phyloP scores from a whole-genome alignment of 2,329 filamentous ascomycete species.

The Amylocarpus encephaloides region DNA sequence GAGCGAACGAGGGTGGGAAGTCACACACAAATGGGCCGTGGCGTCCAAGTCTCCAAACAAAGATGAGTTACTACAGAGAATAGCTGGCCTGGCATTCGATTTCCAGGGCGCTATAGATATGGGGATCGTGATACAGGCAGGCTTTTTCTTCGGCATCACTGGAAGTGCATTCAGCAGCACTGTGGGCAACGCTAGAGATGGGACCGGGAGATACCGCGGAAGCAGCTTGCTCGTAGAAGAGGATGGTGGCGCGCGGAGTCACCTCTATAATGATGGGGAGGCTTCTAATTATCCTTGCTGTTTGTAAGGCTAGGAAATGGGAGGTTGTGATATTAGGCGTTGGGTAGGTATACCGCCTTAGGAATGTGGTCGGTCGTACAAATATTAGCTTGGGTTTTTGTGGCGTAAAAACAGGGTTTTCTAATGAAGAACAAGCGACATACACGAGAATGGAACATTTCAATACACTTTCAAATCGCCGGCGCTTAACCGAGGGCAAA shows the following conservation, averaged over 20 bases:
- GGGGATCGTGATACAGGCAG: conserved; percentile 30
- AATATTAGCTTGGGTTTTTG: too few relatives aligned
- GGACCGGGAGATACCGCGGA: conserved; percentile 33
- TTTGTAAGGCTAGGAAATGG: conserved; percentile 17
- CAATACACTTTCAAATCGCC: too few relatives aligned
- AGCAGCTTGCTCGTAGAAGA: conserved; percentile 27
- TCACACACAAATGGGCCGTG: conserved; percentile 33
- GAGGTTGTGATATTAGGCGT: too few relatives aligned
- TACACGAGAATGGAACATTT: too few relatives aligned
- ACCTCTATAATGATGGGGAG: conserved; percentile 33
- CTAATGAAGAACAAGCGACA: too few relatives aligned
- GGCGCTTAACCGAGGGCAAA: too few relatives aligned
- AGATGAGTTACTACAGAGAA: conserved; percentile 16
- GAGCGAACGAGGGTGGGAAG: conserved; percentile 30
- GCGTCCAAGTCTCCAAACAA: conserved; percentile 13
- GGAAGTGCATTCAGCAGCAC: conserved; percentile 33
- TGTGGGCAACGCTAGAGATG: conserved; percentile 31
- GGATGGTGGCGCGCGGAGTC: conserved; percentile 30
- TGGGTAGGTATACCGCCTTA: too few relatives aligned
- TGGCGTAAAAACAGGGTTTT: too few relatives aligned
- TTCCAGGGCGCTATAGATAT: conserved; percentile 34
- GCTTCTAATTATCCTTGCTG: conserved; percentile 31
- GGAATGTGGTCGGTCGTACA: too few relatives aligned
- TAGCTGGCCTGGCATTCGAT: conserved; percentile 31
- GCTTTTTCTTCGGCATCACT: conserved; percentile 33